phyloP scores from a whole-genome alignment of 1,284 basidiomycete species.

The Abortiporus biennis region DNA sequence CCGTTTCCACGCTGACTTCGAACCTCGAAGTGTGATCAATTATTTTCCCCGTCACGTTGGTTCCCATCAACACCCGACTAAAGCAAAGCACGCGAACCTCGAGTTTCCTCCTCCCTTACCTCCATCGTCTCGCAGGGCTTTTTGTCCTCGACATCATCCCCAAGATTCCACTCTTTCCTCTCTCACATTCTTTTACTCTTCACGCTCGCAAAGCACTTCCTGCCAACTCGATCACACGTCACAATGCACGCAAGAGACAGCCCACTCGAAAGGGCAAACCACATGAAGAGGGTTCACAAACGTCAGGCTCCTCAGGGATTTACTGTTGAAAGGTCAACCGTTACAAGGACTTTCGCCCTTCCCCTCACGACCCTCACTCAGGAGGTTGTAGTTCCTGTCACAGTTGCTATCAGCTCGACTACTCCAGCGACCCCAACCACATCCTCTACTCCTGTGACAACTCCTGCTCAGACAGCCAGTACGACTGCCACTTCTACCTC shows the following conservation, averaged over 20 bases:
- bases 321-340: conserved; percentile 4
- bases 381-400: conserved; percentile 6
- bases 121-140: no score
- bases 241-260: conserved; percentile 8
- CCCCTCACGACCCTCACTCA: conserved; percentile 10
- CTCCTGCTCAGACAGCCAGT: not conserved
- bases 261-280: conserved; percentile 11
- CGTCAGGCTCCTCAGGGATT: conserved; percentile 9
- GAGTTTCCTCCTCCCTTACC: no score
- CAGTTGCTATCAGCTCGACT: conserved; percentile 2
- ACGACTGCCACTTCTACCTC: not conserved
- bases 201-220: conserved; percentile 14
- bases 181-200: conserved; percentile 9
- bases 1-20: no score
- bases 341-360: conserved; percentile 6
- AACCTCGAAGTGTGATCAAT: no score
- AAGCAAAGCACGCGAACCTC: no score
- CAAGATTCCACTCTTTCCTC: no score
- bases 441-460: not conserved
- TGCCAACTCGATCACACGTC: not conserved
- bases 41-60: no score
- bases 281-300: conserved; percentile 8
- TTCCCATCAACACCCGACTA: no score
- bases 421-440: not conserved
- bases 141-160: no score